Conservation (phyloP, 805 yeast genomes). For the Kuraishia molischiana region DNA sequence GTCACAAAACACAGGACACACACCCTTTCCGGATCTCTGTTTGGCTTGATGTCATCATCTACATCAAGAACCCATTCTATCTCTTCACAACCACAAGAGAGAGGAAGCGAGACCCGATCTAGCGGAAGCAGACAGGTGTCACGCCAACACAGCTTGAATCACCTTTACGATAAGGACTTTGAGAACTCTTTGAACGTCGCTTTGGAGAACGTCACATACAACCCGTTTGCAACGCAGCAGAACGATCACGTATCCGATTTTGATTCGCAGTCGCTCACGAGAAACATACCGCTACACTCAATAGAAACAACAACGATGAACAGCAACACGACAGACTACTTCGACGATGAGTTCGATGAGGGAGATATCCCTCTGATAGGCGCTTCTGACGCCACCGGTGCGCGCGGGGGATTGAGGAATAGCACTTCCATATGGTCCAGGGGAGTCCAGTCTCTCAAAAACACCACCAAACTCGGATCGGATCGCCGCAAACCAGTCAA, state of each 20-base stretch:
- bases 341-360: constrained; percentile 7
- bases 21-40: too few relatives aligned
- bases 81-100: constrained; percentile 1
- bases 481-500: constrained; percentile 12
- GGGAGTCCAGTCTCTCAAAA: constrained; percentile 16
- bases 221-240: constrained; percentile 12
- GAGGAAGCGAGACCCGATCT: background rate
- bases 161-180: constrained; percentile 50
- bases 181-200: constrained; percentile 62
- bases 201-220: constrained; percentile 36
- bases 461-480: constrained; percentile 14
- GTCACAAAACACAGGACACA: too few relatives aligned
- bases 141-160: constrained; percentile 20
- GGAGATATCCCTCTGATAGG: constrained; percentile 16
- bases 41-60: constrained; percentile 2
- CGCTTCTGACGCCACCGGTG: constrained; percentile 4
- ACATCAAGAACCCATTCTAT: constrained; percentile 1
- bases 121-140: constrained; percentile 3
- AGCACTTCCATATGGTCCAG: constrained; percentile 18
- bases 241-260: constrained; percentile 22
- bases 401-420: constrained; percentile 6
- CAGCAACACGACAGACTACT: background rate
- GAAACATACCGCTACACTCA: constrained; percentile 20
- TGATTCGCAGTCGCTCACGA: constrained; percentile 14
- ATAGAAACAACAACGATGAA: constrained; percentile 12